Evolutionary conservation across 345 rosid genomes (phyloP), one percentile per base, ranked within the genome.

Genomic region (Odontarrhena argentea): DNA sequence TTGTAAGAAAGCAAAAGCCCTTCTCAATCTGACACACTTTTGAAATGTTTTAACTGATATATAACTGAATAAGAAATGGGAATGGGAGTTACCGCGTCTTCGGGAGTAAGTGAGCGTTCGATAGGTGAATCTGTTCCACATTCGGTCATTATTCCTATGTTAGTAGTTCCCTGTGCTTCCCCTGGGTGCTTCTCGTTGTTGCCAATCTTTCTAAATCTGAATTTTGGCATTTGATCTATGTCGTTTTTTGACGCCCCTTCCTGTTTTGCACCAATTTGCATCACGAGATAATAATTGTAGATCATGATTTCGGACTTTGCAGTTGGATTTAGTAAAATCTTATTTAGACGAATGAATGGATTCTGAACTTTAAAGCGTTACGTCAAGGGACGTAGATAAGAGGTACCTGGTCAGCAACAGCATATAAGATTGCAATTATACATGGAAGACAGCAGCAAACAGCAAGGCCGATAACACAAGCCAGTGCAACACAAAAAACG

Each of bases 401-500:
- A 74, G 44, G 12, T 85, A 91, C 99, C 92, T 91, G 95, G 71
- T 94, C 96, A 2, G 99, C 86, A 67, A 94, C 95, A 12, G 96
- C 99, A 80, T 94, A 94, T 37, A 91, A 71, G 70, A 94, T 83
- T 59, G 96, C 99, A 68, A 94, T 91, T 71, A 94, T 94, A 69
- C 99, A 94, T 18, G 99, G 99, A 74, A 94, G 95, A 73, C 97
- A 87, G 75, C 98, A 92, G 79, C 97, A 92, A 66, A 92, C 96
- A 75, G 98, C 98, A 75, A 89, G 84, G 32, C 98, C 97, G 36
- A 92, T 80, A 71, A 92, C 82, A 75, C 97, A 92, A 35, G 93
- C 98, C 82, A 92, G 74, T 42, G 97, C 98, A 75, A 92, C 88
- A 67, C 98, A 92, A 75, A 89, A 85, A 51, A 89, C 87, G 2